Base-by-base conservation (phyloP, 179 eudicot species). In the Camellia oleifera region DNA sequence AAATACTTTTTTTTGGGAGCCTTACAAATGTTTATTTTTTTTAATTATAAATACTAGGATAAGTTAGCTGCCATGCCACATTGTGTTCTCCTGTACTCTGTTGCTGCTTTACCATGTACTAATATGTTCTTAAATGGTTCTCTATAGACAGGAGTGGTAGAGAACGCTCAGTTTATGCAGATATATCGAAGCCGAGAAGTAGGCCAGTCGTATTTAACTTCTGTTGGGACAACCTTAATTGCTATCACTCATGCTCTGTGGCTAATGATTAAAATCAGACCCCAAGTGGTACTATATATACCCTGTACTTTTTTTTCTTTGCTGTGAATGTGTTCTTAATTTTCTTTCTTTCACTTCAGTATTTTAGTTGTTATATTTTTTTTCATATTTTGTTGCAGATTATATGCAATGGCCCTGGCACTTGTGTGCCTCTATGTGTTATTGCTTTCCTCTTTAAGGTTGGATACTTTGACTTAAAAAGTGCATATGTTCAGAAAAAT, bases 381-480 rank as follows among this genome's bases (percentile, higher is more conserved):
- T 23, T 12, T 23, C 1, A 50, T 83, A 68, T 46, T 70, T 73
- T 40, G 46, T 79, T 13, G 52, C 87, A 95, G 98, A 90, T 95
- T 83, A 89, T 95, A 74, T 95, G 98, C 88, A 95, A 95, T 85
- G 99, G 98, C 64, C 99, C 99, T 73, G 98, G 98, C 74, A 95
- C 99, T 65, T 95, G 99, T 84, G 82, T 95, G 80, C 99, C 99
- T 8, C 77, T 95, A 20, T 95, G 98, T 75, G 87, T 79, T 76
- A 91, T 92, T 71, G 93, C 98, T 40, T 92, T 90, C 74, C 5
- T 89, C 76, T 95, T 95, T 77, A 95, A 95, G 99, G 99, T 95
- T 67, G 82, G 32, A 66, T 50, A 40, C 53, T 48, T 68, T 15
- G 0, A 2, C 67, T 56, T 17, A 13, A 10, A 40, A 42, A 15